These are phyloP conservation scores for Diplodia scrobiculata DNA, from an alignment of 2,329 filamentous ascomycete species.

Conservation along the genomic window DNA sequence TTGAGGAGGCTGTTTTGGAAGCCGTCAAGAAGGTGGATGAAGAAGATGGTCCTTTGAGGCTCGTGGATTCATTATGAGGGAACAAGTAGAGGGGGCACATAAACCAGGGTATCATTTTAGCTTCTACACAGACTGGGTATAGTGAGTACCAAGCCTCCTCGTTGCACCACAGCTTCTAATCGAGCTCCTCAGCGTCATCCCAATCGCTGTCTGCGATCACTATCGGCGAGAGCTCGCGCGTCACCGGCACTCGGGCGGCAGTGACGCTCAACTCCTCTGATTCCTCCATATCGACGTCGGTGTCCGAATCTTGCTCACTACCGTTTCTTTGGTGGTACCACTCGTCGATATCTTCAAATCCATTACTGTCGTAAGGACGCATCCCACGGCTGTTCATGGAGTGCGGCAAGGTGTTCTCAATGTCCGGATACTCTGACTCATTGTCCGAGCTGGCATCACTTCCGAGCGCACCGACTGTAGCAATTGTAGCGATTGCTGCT, in stretches of 20 bases:
- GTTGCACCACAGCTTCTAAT: slow-evolving; percentile 30
- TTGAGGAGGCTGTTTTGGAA: slow-evolving; percentile 35
- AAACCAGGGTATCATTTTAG: slow-evolving; percentile 1
- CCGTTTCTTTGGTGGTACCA: slow-evolving; percentile 1
- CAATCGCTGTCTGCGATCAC: slow-evolving; percentile 61
- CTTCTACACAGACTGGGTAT: neutral
- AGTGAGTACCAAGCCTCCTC: slow-evolving; percentile 3
- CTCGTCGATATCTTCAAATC: slow-evolving; percentile 6
- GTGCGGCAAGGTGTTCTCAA: neutral
- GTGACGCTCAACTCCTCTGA: neutral
- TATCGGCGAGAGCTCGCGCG: neutral
- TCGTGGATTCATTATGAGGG: slow-evolving; percentile 39
- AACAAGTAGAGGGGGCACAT: neutral
- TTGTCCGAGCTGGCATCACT: neutral
- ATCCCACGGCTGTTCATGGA: neutral
- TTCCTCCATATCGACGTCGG: neutral
- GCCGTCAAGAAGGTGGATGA: slow-evolving; percentile 38
- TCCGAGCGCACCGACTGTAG: neutral
- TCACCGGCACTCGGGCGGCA: too few species aligned
- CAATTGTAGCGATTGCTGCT: neutral
- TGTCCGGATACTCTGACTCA: slow-evolving; percentile 13
- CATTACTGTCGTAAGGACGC: neutral
- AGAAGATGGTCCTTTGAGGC: slow-evolving; percentile 34
- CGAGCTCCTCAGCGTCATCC: slow-evolving; percentile 52
- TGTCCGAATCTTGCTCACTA: neutral